Evolutionary conservation across 1,284 basidiomycete genomes (phyloP), one percentile per base, ranked within the genome.

Genomic region (Tylopilus orsonianus): DNA sequence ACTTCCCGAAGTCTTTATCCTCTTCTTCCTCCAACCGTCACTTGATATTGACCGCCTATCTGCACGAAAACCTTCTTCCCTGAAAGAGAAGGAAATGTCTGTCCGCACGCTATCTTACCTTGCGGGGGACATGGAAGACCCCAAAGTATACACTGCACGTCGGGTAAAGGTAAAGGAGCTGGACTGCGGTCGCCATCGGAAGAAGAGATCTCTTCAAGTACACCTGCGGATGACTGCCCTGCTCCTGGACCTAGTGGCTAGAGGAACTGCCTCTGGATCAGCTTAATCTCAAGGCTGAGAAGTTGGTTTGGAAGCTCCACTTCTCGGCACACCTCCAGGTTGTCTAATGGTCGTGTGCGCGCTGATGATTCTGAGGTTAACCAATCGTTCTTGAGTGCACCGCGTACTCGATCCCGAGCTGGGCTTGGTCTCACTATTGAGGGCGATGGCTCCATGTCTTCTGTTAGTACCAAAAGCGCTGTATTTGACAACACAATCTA

Each of bases 121-220:
- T 18, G 58, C 57, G 5, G 73, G 72, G 40, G 67, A 68, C 16
- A 70, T 72, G 45, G 79, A 82, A 56, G 69, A 73, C 9, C 74
- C 76, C 0, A 77, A 79, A 20, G 57, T 85, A 3, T 71, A 79
- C 45, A 82, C 79, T 12, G 83, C 82, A 0, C 76, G 77, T 13
- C 76, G 82, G 6, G 81, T 86, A 35, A 75, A 72, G 42, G 75
- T 80, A 3, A 71, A 73, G 46, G 73, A 74, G 39, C 66, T 75
- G 13, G 69, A 23, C 66, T 66, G 10, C 70, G 67, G 7, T 54
- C 64, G 26, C 48, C 62, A 0, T 57, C 46, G n/a, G 65, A 61
- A 10, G 60, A 56, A 2, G 46, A 57, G 45, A 14, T 56, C 49
- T 39, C 61, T 52, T 41, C 61, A 24, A 18, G 60, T 56, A 39